Conservation (phyloP, 2,329 filamentous ascomycete species). For the Sporothrix globosa region DNA sequence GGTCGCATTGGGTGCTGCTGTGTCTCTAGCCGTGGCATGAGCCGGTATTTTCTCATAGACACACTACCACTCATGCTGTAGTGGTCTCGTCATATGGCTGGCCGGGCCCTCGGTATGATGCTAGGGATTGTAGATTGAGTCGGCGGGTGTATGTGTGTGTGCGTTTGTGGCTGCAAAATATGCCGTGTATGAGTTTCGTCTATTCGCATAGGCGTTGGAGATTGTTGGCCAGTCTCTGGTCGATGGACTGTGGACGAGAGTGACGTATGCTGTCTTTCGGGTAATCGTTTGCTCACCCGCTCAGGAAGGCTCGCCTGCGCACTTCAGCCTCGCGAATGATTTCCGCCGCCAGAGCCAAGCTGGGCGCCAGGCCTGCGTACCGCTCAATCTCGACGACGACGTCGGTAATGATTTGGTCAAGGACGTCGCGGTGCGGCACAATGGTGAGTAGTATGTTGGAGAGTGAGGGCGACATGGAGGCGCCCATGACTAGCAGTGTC, state of each 20-base stretch:
- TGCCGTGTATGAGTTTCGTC: background rate
- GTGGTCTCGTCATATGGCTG: constrained; percentile 20
- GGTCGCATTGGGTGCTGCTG: background rate
- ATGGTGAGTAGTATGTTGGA: constrained; percentile 64
- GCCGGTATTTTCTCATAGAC: background rate
- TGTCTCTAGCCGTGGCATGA: constrained; percentile 8
- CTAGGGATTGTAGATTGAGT: background rate
- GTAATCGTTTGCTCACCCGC: constrained; percentile 47
- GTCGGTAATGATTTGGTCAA: constrained; percentile 77
- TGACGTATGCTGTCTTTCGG: background rate
- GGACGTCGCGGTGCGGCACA: constrained; percentile 60
- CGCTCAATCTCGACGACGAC: constrained; percentile 76
- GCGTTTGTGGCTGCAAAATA: background rate
- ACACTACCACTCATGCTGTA: background rate
- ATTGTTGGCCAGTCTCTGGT: background rate
- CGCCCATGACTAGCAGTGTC: constrained; percentile 79
- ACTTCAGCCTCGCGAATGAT: constrained; percentile 79
- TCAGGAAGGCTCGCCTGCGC: constrained; percentile 66
- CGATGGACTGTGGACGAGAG: background rate
- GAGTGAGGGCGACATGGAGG: constrained; percentile 76
- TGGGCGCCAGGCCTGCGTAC: constrained; percentile 75
- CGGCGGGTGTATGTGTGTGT: background rate
- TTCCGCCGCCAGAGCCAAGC: constrained; percentile 73
- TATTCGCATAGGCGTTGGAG: background rate
- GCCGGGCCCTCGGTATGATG: constrained; percentile 23